These are phyloP conservation scores for Ceratorhiza oryzae-sativae DNA, from an alignment of 1,284 basidiomycete species.

Conservation along the genomic window DNA sequence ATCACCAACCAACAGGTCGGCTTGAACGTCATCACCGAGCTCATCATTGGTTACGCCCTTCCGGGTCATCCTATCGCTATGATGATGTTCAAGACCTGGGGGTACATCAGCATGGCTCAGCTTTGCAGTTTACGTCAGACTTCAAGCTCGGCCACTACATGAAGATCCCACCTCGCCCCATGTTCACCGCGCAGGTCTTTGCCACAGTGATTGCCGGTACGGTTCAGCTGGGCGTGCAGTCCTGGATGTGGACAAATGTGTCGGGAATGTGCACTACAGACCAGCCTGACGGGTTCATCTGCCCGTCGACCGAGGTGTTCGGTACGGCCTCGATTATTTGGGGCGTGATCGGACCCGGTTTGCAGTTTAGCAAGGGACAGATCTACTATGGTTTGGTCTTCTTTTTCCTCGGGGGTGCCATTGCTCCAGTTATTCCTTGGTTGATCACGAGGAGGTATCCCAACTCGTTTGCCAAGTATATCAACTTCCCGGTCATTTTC, in stretches of 20 bases:
- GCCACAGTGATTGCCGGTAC: slow-evolving; percentile 56
- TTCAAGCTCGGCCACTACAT: slow-evolving; percentile 60
- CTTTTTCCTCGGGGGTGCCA: slow-evolving; percentile 60
- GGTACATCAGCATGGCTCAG: slow-evolving; percentile 59
- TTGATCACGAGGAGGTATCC: slow-evolving; percentile 55
- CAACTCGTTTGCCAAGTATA: slow-evolving; percentile 55
- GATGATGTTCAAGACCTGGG: slow-evolving; percentile 68
- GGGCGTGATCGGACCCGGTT: slow-evolving; percentile 58
- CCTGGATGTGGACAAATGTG: slow-evolving; percentile 57
- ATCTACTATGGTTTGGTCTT: slow-evolving; percentile 55
- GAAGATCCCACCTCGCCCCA: slow-evolving; percentile 59
- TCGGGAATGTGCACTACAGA: slow-evolving; percentile 48
- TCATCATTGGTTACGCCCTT: slow-evolving; percentile 60
- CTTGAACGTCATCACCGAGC: slow-evolving; percentile 57
- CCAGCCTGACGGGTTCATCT: slow-evolving; percentile 50
- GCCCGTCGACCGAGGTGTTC: slow-evolving; percentile 53
- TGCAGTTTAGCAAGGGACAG: slow-evolving; percentile 54
- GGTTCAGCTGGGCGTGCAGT: slow-evolving; percentile 54
- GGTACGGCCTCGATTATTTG: slow-evolving; percentile 56
- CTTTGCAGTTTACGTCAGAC: slow-evolving; percentile 66
- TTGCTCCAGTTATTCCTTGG: slow-evolving; percentile 55
- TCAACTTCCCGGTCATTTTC: slow-evolving; percentile 61
- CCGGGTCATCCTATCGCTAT: slow-evolving; percentile 64
- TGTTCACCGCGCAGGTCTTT: slow-evolving; percentile 56
- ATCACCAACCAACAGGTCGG: slow-evolving; percentile 51